Evolutionary conservation across 148 eudicot species (phyloP).

Genomic region (Fagopyrum esculentum): DNA sequence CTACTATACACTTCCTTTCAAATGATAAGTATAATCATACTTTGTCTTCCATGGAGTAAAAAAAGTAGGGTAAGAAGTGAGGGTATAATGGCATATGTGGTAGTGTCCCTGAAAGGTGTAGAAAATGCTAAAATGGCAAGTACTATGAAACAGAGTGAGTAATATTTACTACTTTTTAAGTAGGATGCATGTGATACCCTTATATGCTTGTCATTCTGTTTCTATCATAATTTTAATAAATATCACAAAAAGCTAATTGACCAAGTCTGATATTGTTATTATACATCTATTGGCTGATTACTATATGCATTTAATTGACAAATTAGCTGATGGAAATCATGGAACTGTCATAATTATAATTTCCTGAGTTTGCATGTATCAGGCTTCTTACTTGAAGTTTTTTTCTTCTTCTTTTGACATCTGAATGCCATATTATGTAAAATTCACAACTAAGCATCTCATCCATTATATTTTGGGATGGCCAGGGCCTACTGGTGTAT

Average conservation of each 20-base stretch:
- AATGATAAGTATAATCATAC: too few relatives aligned
- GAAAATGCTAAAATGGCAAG: too few relatives aligned
- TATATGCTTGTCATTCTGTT: constrained; percentile 2
- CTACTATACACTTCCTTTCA: too few relatives aligned
- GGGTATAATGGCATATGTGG: too few relatives aligned
- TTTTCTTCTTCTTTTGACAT: neutral
- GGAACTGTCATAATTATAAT: neutral
- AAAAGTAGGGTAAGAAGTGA: too few relatives aligned
- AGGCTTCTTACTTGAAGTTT: neutral
- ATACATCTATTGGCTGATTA: neutral
- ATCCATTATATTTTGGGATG: neutral
- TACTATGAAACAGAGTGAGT: neutral
- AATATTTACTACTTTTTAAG: neutral
- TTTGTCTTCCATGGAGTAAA: too few relatives aligned
- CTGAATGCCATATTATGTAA: neutral
- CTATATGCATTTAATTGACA: neutral
- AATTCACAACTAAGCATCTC: neutral
- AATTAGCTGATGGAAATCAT: neutral
- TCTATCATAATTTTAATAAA: neutral
- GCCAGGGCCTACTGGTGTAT: neutral
- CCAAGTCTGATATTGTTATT: neutral
- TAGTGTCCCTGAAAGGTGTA: too few relatives aligned
- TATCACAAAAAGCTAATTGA: neutral
- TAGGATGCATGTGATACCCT: neutral
- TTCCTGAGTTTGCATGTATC: neutral